A percentile compares a stretch with the other conserved stretches of the same genome.
Evolutionary conservation across 345 rosid species (phyloP).

Genomic region (Lepidium africanum): DNA sequence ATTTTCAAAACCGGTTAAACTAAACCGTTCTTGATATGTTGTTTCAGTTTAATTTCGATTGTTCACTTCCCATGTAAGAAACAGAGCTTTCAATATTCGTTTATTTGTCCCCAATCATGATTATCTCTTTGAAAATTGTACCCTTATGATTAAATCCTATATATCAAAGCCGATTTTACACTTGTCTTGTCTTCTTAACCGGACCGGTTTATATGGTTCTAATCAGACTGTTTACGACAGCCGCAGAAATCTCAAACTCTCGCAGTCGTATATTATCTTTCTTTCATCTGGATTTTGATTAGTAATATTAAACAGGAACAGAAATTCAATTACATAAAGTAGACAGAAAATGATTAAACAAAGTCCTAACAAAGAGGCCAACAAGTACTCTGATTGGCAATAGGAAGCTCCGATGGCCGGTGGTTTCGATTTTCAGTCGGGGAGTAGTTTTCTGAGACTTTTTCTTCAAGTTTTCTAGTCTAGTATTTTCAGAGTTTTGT

Average conservation of each 20-base stretch:
- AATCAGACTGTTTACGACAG: neutral
- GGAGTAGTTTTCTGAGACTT: too few relatives aligned
- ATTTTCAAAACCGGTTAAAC: neutral
- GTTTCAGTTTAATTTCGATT: neutral
- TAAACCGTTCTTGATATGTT: constrained; percentile 5
- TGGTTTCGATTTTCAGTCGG: too few relatives aligned
- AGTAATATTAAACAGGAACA: too few relatives aligned
- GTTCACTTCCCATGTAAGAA: constrained; percentile 2
- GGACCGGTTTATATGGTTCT: neutral
- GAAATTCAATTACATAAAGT: too few relatives aligned
- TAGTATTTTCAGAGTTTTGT: too few relatives aligned
- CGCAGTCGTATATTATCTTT: neutral
- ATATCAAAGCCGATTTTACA: neutral
- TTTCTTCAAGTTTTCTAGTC: too few relatives aligned
- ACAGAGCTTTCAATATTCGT: constrained; percentile 11
- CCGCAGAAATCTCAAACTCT: neutral
- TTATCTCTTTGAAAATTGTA: neutral
- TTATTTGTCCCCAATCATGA: neutral
- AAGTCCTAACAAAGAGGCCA: too few relatives aligned
- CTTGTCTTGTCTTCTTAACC: neutral
- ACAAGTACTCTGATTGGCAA: too few relatives aligned
- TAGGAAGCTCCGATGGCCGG: too few relatives aligned
- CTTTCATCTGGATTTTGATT: too few relatives aligned
- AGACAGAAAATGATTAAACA: too few relatives aligned
- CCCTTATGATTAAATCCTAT: constrained; percentile 1